Conservation (phyloP, 805 yeast species). For the Naumovozyma castellii region DNA sequence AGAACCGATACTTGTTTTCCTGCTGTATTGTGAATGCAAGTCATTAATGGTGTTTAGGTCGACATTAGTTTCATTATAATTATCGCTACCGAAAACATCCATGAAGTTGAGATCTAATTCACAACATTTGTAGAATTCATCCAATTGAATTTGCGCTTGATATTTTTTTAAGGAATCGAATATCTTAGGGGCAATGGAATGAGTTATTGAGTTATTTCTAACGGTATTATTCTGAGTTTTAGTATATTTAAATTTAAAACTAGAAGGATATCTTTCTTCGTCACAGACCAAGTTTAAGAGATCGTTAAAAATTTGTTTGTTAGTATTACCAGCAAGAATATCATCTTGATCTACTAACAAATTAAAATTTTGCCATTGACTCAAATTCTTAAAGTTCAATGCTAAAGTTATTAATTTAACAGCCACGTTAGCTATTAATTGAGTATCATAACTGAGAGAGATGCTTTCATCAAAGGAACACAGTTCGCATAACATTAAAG, state of each 20-base stretch:
- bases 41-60: constrained; percentile 1
- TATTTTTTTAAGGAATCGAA: constrained; percentile 14
- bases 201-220: constrained; percentile 3
- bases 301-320: constrained; percentile 11
- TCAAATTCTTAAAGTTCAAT: constrained; percentile 29
- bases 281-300: constrained; percentile 17
- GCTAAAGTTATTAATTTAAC: constrained; percentile 37
- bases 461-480: constrained; percentile 53
- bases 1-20: not conserved
- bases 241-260: constrained; percentile 25
- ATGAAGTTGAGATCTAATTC: constrained; percentile 11
- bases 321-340: constrained; percentile 22
- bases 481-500: constrained; percentile 57
- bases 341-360: constrained; percentile 3
- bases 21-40: constrained; percentile 1
- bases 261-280: constrained; percentile 21
- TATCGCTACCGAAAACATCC: constrained; percentile 2
- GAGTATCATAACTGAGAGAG: constrained; percentile 40
- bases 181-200: constrained; percentile 5
- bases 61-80: constrained; percentile 7
- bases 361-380: constrained; percentile 14
- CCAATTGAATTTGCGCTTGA: constrained; percentile 15
- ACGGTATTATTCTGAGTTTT: constrained; percentile 3
- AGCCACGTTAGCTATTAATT: constrained; percentile 44
- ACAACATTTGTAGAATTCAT: constrained; percentile 18